Evolutionary conservation across 2,329 filamentous ascomycete genomes (phyloP), one percentile per base, ranked within the genome.

Genomic region (Exophiala bonariae): DNA sequence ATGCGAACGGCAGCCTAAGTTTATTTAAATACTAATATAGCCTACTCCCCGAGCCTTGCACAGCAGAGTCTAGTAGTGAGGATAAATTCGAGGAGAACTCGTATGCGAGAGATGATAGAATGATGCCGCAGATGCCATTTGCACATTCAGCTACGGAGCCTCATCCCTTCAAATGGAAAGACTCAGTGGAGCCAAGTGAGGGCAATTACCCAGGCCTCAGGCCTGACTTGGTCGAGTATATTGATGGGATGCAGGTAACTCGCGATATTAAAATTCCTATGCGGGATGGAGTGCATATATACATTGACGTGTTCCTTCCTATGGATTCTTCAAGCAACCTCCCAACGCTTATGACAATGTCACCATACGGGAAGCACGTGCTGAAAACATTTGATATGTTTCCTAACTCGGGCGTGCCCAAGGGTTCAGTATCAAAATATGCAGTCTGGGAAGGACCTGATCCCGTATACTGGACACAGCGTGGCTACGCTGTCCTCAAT

Each of bases 271-370:
- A 38, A 13, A 33, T 48, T 9, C 11, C 39, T 13, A 38, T 48
- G 39, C n/a, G 45, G 9, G 45, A 48, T 17, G 45, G 45, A 8
- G 18, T 48, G 8, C 16, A 37, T 7, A 18, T 37, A 8, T 37
- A 37, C 35, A 19, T 20, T n/a, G 35, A 37, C 17, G 20, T 37
- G 6, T 37, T 37, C 35, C 35, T 16, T 13, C 35, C 35, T 13
- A n/a, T 19, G 18, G 35, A 38, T 38, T 28, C 35, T 19, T 7
- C 14, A 8, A 22, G 31, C 11, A 74, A 57, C 55, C 48, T 38
- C 39, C 84, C 85, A 0, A 83, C 86, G 0, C 63, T 88, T 7
- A 79, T 85, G 2, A 87, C 84, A 0, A 88, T 87, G 53, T 84
- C 84, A 0, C 85, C 85, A 0, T 87, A 88, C 54, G 85, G 85